Evolutionary conservation across 495 filamentous ascomycete species (phyloP), one percentile per base, ranked within the genome.

Genomic region (Venustampulla echinocandica): DNA sequence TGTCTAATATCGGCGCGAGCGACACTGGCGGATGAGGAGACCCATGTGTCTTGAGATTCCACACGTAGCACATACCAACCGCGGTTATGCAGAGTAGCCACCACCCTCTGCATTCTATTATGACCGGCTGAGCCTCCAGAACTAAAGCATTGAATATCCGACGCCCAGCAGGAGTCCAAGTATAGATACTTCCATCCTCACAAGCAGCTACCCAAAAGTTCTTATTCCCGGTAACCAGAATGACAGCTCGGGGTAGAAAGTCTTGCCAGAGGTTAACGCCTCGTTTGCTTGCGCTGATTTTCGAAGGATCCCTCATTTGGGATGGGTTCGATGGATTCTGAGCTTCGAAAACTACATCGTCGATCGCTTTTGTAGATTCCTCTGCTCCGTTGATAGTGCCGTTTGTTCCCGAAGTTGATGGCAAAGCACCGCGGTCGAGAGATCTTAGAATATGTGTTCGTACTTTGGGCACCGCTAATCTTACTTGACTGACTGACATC

Each of bases 161-260:
- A 44, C 93, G 77, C 3, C 92, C 92, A n/a, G 89, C 89, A 2
- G 92, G 90, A 1, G 89, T 90, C 89, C 90, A 99, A 22, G 86
- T 76, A 60, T 95, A 85, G 10, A 99, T 53, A n/a, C 81, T 86
- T 13, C 87, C 93, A 59, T 97, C 92, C 62, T 99, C 92, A 50
- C 87, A 95, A 13, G 83, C 88, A 10, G 81, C 90, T 9, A 84
- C 82, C 88, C 92, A 97, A 64, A 96, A 89, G 49, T 80, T 77
- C 47, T 81, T 77, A 59, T 90, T 96, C 0, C 92, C 92, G 0
- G 92, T 92, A 5, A 88, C 80, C 3, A 95, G 77, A 10, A 97
- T 73, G 10, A 90, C 84, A 22, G 82, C 77, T 30, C 79, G 76
- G 0, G 90, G 90, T 14, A 99, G 69, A 56, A 84, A 99, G 51